phyloP scores from a whole-genome alignment of 306 rosid genomes.

The Glycine latifolia region DNA sequence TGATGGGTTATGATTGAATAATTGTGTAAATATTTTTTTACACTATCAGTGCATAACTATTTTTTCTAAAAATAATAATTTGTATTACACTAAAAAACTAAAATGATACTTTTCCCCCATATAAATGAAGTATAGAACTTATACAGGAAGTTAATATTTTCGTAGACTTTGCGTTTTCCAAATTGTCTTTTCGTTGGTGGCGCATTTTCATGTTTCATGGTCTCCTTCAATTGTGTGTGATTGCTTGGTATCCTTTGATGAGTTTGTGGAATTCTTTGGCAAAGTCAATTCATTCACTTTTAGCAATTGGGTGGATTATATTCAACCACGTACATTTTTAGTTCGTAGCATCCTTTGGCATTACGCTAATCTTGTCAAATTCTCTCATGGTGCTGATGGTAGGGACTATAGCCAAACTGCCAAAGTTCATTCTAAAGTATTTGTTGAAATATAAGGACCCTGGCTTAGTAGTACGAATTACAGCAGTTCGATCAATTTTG shows the following conservation, averaged over 20 bases:
- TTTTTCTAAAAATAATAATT: too few relatives aligned
- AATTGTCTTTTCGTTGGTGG: background rate
- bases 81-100: too few relatives aligned
- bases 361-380: background rate
- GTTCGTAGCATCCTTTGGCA: background rate
- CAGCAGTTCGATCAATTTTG: background rate
- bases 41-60: too few relatives aligned
- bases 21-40: too few relatives aligned
- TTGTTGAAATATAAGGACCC: too few relatives aligned
- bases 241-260: background rate
- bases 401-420: background rate
- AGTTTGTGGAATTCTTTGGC: background rate
- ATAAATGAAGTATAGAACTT: too few relatives aligned
- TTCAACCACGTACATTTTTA: background rate
- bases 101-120: too few relatives aligned
- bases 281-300: background rate
- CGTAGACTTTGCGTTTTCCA: too few relatives aligned
- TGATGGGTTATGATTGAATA: too few relatives aligned
- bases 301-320: background rate
- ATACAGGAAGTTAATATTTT: too few relatives aligned
- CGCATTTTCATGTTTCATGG: background rate
- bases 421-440: too few relatives aligned
- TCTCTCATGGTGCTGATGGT: background rate
- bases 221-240: background rate
- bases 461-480: background rate